A percentile compares a stretch with the other conserved stretches of the same genome.
Evolutionary conservation across 108 stramenopile genomes (phyloP).

Genomic region (Discostella stelligeroides): DNA sequence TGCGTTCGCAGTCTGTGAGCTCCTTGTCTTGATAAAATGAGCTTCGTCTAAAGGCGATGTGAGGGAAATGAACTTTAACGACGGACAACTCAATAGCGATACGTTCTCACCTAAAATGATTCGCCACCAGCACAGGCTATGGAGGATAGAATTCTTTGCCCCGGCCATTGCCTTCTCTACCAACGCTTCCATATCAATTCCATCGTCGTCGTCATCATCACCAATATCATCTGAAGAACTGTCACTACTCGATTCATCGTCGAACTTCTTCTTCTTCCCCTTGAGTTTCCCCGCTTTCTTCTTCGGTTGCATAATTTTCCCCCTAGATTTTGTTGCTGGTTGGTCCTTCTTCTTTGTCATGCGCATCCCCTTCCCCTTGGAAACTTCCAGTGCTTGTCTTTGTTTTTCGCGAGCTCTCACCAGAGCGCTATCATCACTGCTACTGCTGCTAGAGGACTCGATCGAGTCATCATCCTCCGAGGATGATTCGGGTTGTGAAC

Average conservation of each 20-base stretch:
- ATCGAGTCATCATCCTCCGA: not conserved
- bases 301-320: slow-evolving; percentile 39
- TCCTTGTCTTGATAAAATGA: slow-evolving; percentile 91
- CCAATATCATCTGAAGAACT: slow-evolving; percentile 44
- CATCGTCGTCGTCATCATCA: slow-evolving; percentile 26
- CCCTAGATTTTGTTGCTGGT: slow-evolving; percentile 23
- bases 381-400: slow-evolving; percentile 43
- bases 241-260: slow-evolving; percentile 47
- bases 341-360: slow-evolving; percentile 34
- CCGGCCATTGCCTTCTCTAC: slow-evolving; percentile 83
- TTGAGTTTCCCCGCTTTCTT: slow-evolving; percentile 33
- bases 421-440: slow-evolving; percentile 51
- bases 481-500: not conserved
- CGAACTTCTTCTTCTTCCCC: slow-evolving; percentile 41
- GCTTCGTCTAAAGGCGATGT: slow-evolving; percentile 56
- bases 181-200: slow-evolving; percentile 58
- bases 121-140: slow-evolving; percentile 92
- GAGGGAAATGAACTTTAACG: not conserved
- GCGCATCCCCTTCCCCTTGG: slow-evolving; percentile 21
- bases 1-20: slow-evolving; percentile 94
- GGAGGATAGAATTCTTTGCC: slow-evolving; percentile 73
- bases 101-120: slow-evolving; percentile 88
- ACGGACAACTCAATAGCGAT: not conserved
- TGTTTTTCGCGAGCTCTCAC: slow-evolving; percentile 58
- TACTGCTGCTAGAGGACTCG: slow-evolving; percentile 16